Base-by-base conservation (phyloP, 495 filamentous ascomycete species). In the Tuber melanosporum region DNA sequence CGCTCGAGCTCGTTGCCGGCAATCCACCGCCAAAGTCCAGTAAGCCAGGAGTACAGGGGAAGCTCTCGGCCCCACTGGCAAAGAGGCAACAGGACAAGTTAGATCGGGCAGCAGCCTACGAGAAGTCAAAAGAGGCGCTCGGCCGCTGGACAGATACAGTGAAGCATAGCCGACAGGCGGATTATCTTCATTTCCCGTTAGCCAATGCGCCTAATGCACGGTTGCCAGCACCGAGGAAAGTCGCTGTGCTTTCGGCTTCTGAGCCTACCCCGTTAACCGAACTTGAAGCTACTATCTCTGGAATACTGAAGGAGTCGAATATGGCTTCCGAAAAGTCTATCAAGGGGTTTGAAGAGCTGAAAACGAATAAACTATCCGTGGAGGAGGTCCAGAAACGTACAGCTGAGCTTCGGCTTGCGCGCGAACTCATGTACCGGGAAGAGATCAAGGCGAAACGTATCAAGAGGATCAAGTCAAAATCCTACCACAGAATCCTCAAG, bases 401-500 rank as follows among this genome's bases (percentile, higher is more conserved):
- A 47, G 90, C 90, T 12, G 91, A 97, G 81, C 87, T 96, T 44
- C 90, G 94, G 15, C 91, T 89, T 79, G 89, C 92, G 74, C 87
- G 96, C 75, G 95, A 98, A 78, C 85, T 98, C 8, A 86, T 97
- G 71, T 97, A 96, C 76, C 88, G 95, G n/a, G 96, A 99, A 83
- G 92, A 97, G 84, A 89, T 91, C 0, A 90, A 93, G 73, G 89
- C 94, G 6, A 97, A 95, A 85, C 91, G 95, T 4, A 92, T 99
- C 84, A 97, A 97, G 85, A 98, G 98, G 86, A 99, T 99, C 84
- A 99, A 99, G 86, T 94, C 91, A 81, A 98, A 97, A 82, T 89
- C 94, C 0, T 99, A 94, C 82, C 91, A 94, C 26, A 90, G 94
- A 72, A 91, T 98, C 39, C 96, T 98, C 83, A 91, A 95, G 49